These are phyloP conservation scores for Hibiscus tridactylites DNA, from an alignment of 345 rosid species.

Conservation along the genomic window DNA sequence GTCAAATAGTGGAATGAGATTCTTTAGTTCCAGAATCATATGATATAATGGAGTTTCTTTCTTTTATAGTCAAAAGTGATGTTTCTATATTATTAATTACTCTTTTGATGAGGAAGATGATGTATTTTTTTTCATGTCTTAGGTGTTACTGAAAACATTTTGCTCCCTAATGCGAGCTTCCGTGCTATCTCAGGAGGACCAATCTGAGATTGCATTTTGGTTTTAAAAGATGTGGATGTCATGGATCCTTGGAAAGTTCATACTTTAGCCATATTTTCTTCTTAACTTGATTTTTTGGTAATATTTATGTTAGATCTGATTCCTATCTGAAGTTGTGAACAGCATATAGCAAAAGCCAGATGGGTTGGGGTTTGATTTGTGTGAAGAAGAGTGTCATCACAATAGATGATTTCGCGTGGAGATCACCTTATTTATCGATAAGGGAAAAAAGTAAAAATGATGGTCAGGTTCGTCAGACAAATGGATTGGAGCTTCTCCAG, in stretches of 20 bases:
- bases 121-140: constrained; percentile 7
- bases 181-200: background rate
- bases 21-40: background rate
- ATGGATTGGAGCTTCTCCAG: background rate
- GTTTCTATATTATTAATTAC: background rate
- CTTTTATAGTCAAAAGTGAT: background rate
- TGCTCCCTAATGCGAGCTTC: constrained; percentile 1
- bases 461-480: background rate
- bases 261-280: background rate
- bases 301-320: background rate
- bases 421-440: background rate
- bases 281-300: background rate
- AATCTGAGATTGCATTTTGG: constrained; percentile 10
- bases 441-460: background rate
- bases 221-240: constrained; percentile 6
- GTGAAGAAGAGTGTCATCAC: background rate
- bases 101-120: constrained; percentile 7
- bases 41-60: background rate
- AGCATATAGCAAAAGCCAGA: background rate
- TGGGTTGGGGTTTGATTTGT: background rate
- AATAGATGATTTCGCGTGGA: background rate
- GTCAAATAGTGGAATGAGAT: background rate
- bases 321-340: background rate
- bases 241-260: constrained; percentile 9
- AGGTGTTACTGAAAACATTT: constrained; percentile 7